These are phyloP conservation scores for Cucumis cinereus DNA, from an alignment of 306 rosid genomes.

Conservation along the genomic window DNA sequence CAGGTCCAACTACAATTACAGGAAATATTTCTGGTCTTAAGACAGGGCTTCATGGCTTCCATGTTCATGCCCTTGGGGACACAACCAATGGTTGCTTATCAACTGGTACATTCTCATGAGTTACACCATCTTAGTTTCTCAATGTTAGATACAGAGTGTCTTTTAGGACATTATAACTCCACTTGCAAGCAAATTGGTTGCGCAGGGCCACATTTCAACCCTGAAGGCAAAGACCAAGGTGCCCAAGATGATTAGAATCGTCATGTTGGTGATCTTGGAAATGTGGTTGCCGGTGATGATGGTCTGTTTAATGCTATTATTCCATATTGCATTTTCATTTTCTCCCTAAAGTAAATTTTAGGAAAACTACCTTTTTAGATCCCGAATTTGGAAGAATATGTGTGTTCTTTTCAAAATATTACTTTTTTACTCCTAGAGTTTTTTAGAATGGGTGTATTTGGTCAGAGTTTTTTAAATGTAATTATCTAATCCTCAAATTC, in stretches of 20 bases:
- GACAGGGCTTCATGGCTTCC: constrained; percentile 90
- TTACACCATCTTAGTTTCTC: background rate
- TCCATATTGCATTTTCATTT: background rate
- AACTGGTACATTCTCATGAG: constrained; percentile 41
- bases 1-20: constrained; percentile 18
- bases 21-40: constrained; percentile 65
- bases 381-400: too few species aligned
- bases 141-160: background rate
- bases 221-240: constrained; percentile 69
- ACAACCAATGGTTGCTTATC: constrained; percentile 94
- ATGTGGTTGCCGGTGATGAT: constrained; percentile 60
- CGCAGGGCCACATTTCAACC: constrained; percentile 84
- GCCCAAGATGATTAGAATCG: constrained; percentile 70
- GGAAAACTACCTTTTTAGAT: background rate
- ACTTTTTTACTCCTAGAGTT: too few species aligned
- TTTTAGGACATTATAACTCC: background rate
- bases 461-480: too few species aligned
- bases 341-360: background rate
- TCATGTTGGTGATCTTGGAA: constrained; percentile 97
- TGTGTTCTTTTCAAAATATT: too few species aligned
- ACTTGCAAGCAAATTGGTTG: background rate
- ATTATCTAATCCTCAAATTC: too few species aligned
- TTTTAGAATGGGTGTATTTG: too few species aligned
- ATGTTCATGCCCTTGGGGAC: constrained; percentile 89
- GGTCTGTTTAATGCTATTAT: constrained; percentile 29